These are phyloP conservation scores for Solanum peruvianum DNA, from an alignment of 257 asterid genomes.

Conservation along the genomic window DNA sequence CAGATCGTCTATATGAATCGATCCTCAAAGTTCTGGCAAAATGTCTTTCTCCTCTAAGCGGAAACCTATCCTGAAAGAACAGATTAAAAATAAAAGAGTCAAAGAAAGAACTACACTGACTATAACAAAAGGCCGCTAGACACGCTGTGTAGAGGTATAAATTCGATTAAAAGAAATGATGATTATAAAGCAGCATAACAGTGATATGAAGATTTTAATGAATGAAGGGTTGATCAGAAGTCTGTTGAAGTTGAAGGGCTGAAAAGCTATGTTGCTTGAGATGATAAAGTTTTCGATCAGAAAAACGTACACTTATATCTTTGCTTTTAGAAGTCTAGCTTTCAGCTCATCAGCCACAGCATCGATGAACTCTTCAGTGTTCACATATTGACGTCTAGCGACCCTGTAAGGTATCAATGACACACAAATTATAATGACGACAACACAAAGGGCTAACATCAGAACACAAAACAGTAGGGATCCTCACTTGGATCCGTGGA, in stretches of 20 bases:
- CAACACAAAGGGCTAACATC: background rate
- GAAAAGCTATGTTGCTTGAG: background rate
- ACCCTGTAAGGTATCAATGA: conserved; percentile 32
- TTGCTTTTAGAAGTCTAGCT: conserved; percentile 47
- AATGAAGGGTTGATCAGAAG: background rate
- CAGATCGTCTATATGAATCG: background rate
- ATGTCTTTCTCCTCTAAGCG: background rate
- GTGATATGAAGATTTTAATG: background rate
- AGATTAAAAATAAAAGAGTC: background rate
- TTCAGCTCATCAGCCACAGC: conserved; percentile 83
- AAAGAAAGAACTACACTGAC: background rate
- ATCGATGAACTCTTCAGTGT: conserved; percentile 89
- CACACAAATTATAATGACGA: background rate
- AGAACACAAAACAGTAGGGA: background rate
- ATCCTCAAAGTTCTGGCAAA: background rate
- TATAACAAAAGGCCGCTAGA: background rate
- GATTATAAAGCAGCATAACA: background rate
- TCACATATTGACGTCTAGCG: conserved; percentile 52
- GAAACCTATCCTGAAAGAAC: background rate
- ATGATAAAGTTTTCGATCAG: background rate
- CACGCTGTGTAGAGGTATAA: background rate
- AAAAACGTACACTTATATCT: conserved; percentile 18
- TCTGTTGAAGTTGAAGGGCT: background rate
- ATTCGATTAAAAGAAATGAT: background rate
- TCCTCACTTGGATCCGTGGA: conserved; percentile 91